phyloP scores from a whole-genome alignment of 2,329 filamentous ascomycete genomes.

The Diplodia scrobiculata region DNA sequence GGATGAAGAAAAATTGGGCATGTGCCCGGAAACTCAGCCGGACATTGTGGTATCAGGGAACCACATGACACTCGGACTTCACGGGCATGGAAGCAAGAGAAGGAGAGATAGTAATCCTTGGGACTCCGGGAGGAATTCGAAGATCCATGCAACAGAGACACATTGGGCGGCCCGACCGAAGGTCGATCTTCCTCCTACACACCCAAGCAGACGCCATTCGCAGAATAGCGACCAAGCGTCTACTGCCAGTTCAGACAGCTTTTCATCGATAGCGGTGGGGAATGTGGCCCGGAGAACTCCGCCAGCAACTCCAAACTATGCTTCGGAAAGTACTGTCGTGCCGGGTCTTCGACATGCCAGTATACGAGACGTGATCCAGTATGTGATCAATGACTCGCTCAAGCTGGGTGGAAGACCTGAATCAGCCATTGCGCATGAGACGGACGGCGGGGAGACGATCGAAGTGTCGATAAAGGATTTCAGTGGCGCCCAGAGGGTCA shows the following conservation, averaged over 20 bases:
- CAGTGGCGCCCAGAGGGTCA: constrained; percentile 50
- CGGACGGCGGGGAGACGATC: constrained; percentile 53
- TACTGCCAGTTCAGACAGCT: constrained; percentile 24
- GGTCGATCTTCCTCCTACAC: neutral
- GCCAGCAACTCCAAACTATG: constrained; percentile 39
- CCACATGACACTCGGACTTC: constrained; percentile 44
- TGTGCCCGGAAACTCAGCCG: constrained; percentile 42
- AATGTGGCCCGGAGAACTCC: constrained; percentile 6
- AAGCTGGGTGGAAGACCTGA: constrained; percentile 57
- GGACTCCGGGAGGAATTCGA: constrained; percentile 32
- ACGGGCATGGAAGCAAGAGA: constrained; percentile 48
- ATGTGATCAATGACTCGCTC: constrained; percentile 56
- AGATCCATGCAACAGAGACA: constrained; percentile 32
- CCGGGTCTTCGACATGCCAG: constrained; percentile 53
- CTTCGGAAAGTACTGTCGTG: constrained; percentile 47
- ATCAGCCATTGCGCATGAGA: constrained; percentile 53
- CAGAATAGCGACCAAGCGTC: constrained; percentile 15
- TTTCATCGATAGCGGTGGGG: neutral
- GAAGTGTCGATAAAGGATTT: constrained; percentile 51
- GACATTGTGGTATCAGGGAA: constrained; percentile 50
- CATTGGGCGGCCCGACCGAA: constrained; percentile 15
- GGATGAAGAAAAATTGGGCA: constrained; percentile 37
- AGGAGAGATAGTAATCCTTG: constrained; percentile 45
- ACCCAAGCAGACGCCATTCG: neutral
- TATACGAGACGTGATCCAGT: constrained; percentile 54